phyloP scores from a whole-genome alignment of 1,139 yeast species.

The Yarrowia galli region DNA sequence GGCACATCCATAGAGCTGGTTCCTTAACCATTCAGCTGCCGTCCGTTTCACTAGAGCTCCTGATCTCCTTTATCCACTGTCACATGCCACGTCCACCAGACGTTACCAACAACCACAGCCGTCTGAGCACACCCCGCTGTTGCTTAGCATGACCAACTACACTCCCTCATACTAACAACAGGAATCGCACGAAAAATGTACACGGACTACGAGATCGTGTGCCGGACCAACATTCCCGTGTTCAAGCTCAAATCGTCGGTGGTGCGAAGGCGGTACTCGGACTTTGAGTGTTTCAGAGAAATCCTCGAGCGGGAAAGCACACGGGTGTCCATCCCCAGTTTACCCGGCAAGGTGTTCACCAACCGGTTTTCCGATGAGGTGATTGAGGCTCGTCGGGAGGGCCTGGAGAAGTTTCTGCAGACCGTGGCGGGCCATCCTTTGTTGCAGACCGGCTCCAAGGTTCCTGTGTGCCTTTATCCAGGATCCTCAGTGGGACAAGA shows the following conservation, averaged over 20 bases:
- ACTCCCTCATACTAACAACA: slow-evolving; percentile 33
- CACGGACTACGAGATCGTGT: slow-evolving; percentile 91
- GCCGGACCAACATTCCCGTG: slow-evolving; percentile 80
- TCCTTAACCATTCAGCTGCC: too few species aligned
- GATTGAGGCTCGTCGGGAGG: slow-evolving; percentile 83
- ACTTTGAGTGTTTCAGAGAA: slow-evolving; percentile 81
- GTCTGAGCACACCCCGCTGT: too few species aligned
- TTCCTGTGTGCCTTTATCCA: slow-evolving; percentile 85
- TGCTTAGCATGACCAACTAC: too few species aligned
- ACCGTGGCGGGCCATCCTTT: slow-evolving; percentile 93
- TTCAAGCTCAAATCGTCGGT: slow-evolving; percentile 70
- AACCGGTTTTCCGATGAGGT: slow-evolving; percentile 83
- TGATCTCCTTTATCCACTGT: too few species aligned
- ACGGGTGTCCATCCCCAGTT: slow-evolving; percentile 79
- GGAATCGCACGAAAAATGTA: slow-evolving; percentile 66
- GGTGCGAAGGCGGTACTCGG: slow-evolving; percentile 88
- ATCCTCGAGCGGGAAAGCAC: slow-evolving; percentile 77
- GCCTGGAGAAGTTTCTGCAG: slow-evolving; percentile 79
- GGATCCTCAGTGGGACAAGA: slow-evolving; percentile 80
- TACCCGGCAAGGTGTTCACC: slow-evolving; percentile 83
- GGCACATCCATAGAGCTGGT: too few species aligned
- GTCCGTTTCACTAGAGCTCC: too few species aligned
- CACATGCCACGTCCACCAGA: too few species aligned
- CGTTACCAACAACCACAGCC: too few species aligned
- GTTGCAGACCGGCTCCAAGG: slow-evolving; percentile 86